Conservation (phyloP, 768 basidiomycete genomes). For the Naganishia antarctica region DNA sequence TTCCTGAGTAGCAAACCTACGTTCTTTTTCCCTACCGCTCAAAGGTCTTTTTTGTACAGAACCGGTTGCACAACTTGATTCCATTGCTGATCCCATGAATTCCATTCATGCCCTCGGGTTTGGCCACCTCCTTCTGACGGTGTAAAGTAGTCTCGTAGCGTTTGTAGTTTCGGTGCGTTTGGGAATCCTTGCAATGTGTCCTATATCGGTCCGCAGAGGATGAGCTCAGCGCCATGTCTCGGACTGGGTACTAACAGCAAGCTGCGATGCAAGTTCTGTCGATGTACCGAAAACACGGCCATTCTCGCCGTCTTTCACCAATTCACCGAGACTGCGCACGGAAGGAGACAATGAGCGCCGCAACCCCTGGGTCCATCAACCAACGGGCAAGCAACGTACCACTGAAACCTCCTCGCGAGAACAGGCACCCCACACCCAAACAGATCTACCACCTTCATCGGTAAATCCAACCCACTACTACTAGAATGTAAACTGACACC, state of each 20-base stretch:
- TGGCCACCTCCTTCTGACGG: slow-evolving; percentile 30
- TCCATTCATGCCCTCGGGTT: slow-evolving; percentile 57
- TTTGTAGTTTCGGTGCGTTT: slow-evolving; percentile 53
- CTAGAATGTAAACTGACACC: slow-evolving; percentile 87
- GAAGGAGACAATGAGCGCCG: slow-evolving; percentile 19
- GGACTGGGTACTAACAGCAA: slow-evolving; percentile 51
- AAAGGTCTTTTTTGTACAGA: slow-evolving; percentile 34
- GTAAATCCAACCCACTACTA: slow-evolving; percentile 83
- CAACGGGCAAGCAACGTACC: slow-evolving; percentile 56
- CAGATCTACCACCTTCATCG: slow-evolving; percentile 99
- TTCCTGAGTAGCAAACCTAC: slow-evolving; percentile 35
- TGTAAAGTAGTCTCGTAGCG: slow-evolving; percentile 57
- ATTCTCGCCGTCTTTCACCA: slow-evolving; percentile 78
- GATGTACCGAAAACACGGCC: slow-evolving; percentile 72
- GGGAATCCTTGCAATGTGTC: slow-evolving; percentile 62
- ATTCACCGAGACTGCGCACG: slow-evolving; percentile 72
- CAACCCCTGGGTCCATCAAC: background rate
- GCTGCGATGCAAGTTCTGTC: slow-evolving; percentile 63
- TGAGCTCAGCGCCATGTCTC: no score
- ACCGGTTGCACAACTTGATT: slow-evolving; percentile 62
- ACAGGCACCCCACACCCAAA: slow-evolving; percentile 95
- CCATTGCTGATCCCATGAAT: slow-evolving; percentile 85
- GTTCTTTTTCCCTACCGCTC: slow-evolving; percentile 36
- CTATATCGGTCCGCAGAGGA: slow-evolving; percentile 48
- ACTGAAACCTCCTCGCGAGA: slow-evolving; percentile 77